Percentiles rank a stretch among this genome's conserved stretches.
Conservation (phyloP, 1,139 yeast genomes). For the Hansenula sp. region DNA sequence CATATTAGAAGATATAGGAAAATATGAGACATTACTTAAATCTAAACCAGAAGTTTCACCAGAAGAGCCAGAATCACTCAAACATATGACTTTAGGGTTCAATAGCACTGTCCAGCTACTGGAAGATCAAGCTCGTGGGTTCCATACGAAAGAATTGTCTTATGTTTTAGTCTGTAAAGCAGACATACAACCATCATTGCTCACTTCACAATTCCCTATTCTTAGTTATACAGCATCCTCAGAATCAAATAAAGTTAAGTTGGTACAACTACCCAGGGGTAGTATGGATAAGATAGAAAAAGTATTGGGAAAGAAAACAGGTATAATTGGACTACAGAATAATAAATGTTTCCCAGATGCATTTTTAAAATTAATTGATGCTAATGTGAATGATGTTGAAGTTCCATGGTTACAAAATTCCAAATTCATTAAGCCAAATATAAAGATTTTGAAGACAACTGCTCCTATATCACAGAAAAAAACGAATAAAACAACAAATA, state of each 20-base stretch:
- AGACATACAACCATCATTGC: slow-evolving; percentile 45
- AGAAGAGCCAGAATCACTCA: slow-evolving; percentile 25
- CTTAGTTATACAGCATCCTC: slow-evolving; percentile 43
- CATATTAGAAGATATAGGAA: slow-evolving; percentile 35
- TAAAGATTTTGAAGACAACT: slow-evolving; percentile 34
- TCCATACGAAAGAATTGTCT: slow-evolving; percentile 10
- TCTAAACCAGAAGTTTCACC: slow-evolving; percentile 1
- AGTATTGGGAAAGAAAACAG: slow-evolving; percentile 23
- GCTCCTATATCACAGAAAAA: slow-evolving; percentile 31
- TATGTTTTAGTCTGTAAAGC: slow-evolving; percentile 48
- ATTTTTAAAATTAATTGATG: slow-evolving; percentile 30
- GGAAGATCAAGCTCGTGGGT: slow-evolving; percentile 40
- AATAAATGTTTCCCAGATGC: slow-evolving; percentile 25
- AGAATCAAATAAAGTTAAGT: slow-evolving; percentile 32
- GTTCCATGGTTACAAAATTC: slow-evolving; percentile 43
- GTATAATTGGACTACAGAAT: slow-evolving; percentile 16
- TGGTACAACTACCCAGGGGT: slow-evolving; percentile 51
- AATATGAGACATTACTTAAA: slow-evolving; percentile 18
- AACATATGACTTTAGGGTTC: slow-evolving; percentile 43
- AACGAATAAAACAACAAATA: slow-evolving; percentile 23
- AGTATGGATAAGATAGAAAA: slow-evolving; percentile 34
- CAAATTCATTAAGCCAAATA: slow-evolving; percentile 28
- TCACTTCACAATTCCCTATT: slow-evolving; percentile 50
- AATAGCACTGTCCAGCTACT: slow-evolving; percentile 47
- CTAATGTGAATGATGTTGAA: slow-evolving; percentile 30